phyloP scores from a whole-genome alignment of 2,329 filamentous ascomycete species.

The Exophiala bonariae region DNA sequence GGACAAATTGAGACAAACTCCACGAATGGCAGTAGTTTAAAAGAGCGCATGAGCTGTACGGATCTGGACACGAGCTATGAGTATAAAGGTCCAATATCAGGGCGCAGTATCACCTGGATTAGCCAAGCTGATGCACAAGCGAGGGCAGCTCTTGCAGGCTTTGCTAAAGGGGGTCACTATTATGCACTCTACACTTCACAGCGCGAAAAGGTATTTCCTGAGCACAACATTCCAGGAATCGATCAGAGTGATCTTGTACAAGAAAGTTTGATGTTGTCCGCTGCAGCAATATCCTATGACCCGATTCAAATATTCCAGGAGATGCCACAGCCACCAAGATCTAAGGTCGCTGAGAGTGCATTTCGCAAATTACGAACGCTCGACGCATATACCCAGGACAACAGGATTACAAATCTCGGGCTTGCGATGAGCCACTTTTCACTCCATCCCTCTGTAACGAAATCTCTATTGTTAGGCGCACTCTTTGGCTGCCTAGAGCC shows the following conservation, averaged over 20 bases:
- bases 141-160: conserved; percentile 84
- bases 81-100: no score
- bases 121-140: conserved; percentile 90
- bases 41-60: conserved; percentile 2
- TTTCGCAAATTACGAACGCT: conserved; percentile 92
- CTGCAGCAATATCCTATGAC: conserved; percentile 59
- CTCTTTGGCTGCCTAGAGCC: conserved; percentile 93
- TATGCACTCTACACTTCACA: conserved; percentile 93
- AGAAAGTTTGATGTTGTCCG: conserved; percentile 81
- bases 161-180: conserved; percentile 91
- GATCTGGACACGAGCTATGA: no score
- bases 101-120: conserved; percentile 13
- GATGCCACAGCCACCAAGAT: conserved; percentile 83
- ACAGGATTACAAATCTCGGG: conserved; percentile 85
- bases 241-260: conserved; percentile 90
- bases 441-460: conserved; percentile 90
- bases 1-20: conserved; percentile 62
- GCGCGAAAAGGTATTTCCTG: conserved; percentile 71
- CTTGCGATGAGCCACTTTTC: conserved; percentile 83
- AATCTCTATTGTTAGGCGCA: conserved; percentile 80
- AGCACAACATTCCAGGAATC: conserved; percentile 95
- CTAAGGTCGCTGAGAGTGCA: conserved; percentile 87
- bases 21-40: conserved; percentile 17
- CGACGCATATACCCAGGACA: conserved; percentile 74
- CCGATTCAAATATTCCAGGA: conserved; percentile 86